phyloP scores from a whole-genome alignment of 176 grass and related monocot species.

The Zizania latifolia region DNA sequence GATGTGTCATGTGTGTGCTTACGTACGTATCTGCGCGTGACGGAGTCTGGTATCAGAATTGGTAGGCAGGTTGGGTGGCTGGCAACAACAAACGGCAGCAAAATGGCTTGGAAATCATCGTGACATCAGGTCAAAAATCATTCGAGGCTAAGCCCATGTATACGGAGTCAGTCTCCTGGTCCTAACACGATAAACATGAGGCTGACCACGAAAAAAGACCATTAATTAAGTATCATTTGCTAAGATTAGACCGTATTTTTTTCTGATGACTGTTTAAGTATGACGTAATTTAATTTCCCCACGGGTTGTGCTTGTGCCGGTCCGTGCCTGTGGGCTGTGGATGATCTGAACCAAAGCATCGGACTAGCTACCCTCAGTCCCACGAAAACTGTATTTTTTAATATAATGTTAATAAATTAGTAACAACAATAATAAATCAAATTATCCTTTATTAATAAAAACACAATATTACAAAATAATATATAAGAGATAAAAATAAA shows the following conservation, averaged over 20 bases:
- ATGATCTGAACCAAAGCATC: not conserved
- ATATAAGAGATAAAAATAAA: too few relatives aligned
- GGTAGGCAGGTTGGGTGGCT: not conserved
- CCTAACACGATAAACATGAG: not conserved
- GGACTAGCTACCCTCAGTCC: too few relatives aligned
- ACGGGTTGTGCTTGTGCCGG: not conserved
- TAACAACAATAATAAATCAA: too few relatives aligned
- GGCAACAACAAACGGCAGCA: not conserved
- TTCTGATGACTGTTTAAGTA: not conserved
- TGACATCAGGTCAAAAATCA: constrained; percentile 2
- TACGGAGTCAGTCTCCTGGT: not conserved
- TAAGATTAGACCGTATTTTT: not conserved
- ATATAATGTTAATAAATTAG: too few relatives aligned
- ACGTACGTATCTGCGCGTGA: not conserved
- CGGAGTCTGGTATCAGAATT: not conserved
- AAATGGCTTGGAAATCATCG: not conserved
- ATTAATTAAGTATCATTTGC: not conserved
- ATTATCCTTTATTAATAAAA: too few relatives aligned
- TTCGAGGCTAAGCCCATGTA: not conserved
- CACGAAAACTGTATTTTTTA: too few relatives aligned
- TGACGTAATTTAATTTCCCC: not conserved
- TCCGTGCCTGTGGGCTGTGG: not conserved
- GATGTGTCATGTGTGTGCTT: not conserved
- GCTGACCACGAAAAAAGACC: not conserved
- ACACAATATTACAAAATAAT: too few relatives aligned